Evolutionary conservation across 495 filamentous ascomycete genomes (phyloP), one percentile per base, ranked within the genome.

Genomic region (Neurospora terricola): DNA sequence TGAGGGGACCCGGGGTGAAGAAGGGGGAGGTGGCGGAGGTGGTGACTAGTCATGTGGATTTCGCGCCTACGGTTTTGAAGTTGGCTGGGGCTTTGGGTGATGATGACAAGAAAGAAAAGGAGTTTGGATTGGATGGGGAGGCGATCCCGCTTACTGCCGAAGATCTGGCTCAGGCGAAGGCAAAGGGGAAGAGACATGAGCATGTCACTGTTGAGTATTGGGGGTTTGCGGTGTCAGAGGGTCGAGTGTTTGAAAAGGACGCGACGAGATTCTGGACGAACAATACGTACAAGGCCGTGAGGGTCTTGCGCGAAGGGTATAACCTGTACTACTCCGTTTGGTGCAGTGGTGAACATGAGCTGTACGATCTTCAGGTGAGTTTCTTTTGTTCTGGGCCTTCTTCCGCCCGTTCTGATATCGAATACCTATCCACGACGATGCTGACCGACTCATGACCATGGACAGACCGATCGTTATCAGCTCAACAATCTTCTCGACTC

Each of bases 151-250:
- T 90, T 16, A 81, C 75, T 0, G 70, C 77, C 9, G 45, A 76
- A 0, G 77, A 76, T 0, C 75, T 85, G 12, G 74, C 74, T 3
- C 78, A 77, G 36, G 80, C 83, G 30, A 76, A 23, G 38, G 68
- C 59, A 1, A 75, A 48, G 23, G 69, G 68, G 1, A 75, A 48
- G 16, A 79, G 86, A 3, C 88, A 90, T 69, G 91, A 92, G 77
- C 89, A 91, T 79, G 88, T 90, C 23, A 89, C 87, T 0, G 87
- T 91, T 16, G 90, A 92, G 75, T 91, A 84, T 75, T 91, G 90
- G 90, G 89, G 90, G 1, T 75, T 77, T 4, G 86, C 83, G 0
- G 79, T 83, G 7, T 78, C 81, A 5, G 89, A 91, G 77, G 88
- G 88, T 0, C 78, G 80, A 23, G 54, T 78, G 8, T 79, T 81